Percentiles rank a stretch among this genome's conserved stretches.
phyloP scores from a whole-genome alignment of 768 basidiomycete genomes.

The Russula olivacea region DNA sequence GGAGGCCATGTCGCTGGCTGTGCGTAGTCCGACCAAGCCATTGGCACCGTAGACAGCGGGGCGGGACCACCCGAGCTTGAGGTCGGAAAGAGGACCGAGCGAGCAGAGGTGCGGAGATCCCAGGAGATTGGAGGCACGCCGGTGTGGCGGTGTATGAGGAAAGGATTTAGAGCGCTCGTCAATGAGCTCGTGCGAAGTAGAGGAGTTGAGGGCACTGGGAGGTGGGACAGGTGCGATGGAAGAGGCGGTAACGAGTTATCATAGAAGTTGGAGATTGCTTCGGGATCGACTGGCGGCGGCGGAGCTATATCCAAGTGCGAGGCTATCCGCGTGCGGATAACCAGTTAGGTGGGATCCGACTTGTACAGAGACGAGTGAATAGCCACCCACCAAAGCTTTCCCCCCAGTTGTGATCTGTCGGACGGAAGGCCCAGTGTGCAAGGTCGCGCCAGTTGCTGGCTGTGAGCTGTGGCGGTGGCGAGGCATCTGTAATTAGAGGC shows the following conservation, averaged over 20 bases:
- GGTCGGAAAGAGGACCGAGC: constrained; percentile 21
- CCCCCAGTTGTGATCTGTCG: constrained; percentile 30
- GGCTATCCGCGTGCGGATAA: not conserved
- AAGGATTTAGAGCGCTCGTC: constrained; percentile 52
- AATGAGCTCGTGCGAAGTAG: constrained; percentile 35
- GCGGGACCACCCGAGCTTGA: constrained; percentile 25
- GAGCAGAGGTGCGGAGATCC: constrained; percentile 37
- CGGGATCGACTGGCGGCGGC: not conserved
- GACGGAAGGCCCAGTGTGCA: constrained; percentile 49
- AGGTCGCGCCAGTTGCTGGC: constrained; percentile 49
- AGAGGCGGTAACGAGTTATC: constrained; percentile 45
- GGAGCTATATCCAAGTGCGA: not conserved
- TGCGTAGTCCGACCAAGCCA: constrained; percentile 30
- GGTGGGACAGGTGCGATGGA: constrained; percentile 34
- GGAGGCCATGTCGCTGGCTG: constrained; percentile 64
- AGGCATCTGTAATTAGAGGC: not conserved
- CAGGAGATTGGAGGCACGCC: constrained; percentile 44
- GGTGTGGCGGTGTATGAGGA: constrained; percentile 42
- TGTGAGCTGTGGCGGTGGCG: constrained; percentile 23
- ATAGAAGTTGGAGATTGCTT: constrained; percentile 1
- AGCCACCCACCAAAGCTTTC: constrained; percentile 30
- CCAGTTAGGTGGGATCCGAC: not conserved
- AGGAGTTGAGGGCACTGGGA: constrained; percentile 30
- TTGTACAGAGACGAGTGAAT: not conserved
- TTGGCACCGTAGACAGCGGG: constrained; percentile 29